Percentiles rank a stretch among this genome's conserved stretches.
Evolutionary conservation across 1,284 basidiomycete species (phyloP).

Genomic region (Cutaneotrichosporon spelunceum): DNA sequence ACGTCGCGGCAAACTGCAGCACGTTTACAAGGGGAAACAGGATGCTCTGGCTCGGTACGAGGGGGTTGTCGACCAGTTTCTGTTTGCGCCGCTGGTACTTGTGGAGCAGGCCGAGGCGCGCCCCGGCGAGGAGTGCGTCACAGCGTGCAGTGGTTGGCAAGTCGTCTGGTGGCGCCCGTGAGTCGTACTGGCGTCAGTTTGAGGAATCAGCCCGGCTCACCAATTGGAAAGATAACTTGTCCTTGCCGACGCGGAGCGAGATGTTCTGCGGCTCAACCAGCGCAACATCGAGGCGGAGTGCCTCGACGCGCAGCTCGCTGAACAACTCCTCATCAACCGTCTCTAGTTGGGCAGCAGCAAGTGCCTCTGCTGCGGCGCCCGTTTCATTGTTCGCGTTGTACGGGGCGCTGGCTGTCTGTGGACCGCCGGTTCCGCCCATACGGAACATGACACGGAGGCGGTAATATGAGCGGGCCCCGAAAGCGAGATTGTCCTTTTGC

Average conservation of each 20-base stretch:
- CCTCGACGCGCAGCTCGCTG: constrained; percentile 36
- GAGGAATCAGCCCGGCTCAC: constrained; percentile 21
- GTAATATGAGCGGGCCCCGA: constrained; percentile 34
- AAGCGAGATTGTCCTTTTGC: constrained; percentile 30
- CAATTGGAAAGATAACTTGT: constrained; percentile 36
- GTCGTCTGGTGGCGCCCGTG: constrained; percentile 17
- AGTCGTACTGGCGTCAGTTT: constrained; percentile 32
- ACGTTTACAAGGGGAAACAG: constrained; percentile 35
- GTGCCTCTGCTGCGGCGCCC: constrained; percentile 16
- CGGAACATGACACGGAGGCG: constrained; percentile 33
- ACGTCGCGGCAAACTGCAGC: constrained; percentile 28
- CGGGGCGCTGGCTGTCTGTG: neutral
- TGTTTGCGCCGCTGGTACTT: constrained; percentile 36
- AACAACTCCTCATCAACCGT: constrained; percentile 50
- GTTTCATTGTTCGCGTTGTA: constrained; percentile 19
- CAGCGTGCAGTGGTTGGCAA: constrained; percentile 25
- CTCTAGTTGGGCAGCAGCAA: constrained; percentile 45
- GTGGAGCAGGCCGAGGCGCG: constrained; percentile 35
- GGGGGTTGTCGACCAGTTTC: constrained; percentile 20
- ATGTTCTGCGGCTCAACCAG: constrained; percentile 28
- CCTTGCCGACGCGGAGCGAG: constrained; percentile 25
- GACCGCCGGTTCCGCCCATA: constrained; percentile 1
- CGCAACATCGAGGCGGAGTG: constrained; percentile 21
- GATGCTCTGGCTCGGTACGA: constrained; percentile 20
- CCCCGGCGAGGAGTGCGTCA: constrained; percentile 34